Conservation (phyloP, 371 early-diverging fungal species). For the Dinochytrium kinnereticum region DNA sequence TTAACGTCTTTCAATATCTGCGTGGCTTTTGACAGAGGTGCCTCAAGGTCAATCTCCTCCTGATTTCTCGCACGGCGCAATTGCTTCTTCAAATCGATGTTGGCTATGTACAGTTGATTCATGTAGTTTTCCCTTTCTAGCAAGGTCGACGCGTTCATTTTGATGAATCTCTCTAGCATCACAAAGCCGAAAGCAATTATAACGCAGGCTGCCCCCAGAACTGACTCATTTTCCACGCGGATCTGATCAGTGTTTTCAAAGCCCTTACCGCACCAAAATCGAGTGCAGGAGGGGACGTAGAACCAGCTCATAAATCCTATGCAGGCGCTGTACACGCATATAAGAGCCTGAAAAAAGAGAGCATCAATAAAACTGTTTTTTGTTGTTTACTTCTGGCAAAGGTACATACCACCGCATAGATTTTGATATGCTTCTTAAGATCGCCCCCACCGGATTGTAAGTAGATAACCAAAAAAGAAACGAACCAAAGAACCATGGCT, state of each 20-base stretch:
- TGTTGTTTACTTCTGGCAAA: not conserved
- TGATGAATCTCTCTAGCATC: constrained; percentile 49
- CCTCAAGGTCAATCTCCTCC: constrained; percentile 50
- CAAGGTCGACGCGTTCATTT: constrained; percentile 45
- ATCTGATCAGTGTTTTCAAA: constrained; percentile 33
- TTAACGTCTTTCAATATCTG: constrained; percentile 49
- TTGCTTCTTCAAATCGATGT: constrained; percentile 51
- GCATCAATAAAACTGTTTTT: not conserved
- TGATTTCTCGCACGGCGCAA: constrained; percentile 39
- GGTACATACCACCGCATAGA: constrained; percentile 35
- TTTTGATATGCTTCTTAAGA: constrained; percentile 38
- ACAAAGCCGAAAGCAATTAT: constrained; percentile 33
- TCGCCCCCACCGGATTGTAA: constrained; percentile 48
- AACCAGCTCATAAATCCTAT: constrained; percentile 34
- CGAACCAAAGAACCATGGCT: constrained; percentile 52
- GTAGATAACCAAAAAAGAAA: constrained; percentile 47
- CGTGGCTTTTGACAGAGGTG: constrained; percentile 49
- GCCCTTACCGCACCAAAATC: constrained; percentile 29
- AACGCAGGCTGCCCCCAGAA: constrained; percentile 34
- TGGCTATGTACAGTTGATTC: constrained; percentile 43
- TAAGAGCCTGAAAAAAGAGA: not conserved
- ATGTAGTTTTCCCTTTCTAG: constrained; percentile 52
- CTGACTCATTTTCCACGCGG: constrained; percentile 27
- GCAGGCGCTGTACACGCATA: not conserved
- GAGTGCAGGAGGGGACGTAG: constrained; percentile 34